Evolutionary conservation across 164 flowering plant species (phyloP).

Genomic region (Macadamia integrifolia): DNA sequence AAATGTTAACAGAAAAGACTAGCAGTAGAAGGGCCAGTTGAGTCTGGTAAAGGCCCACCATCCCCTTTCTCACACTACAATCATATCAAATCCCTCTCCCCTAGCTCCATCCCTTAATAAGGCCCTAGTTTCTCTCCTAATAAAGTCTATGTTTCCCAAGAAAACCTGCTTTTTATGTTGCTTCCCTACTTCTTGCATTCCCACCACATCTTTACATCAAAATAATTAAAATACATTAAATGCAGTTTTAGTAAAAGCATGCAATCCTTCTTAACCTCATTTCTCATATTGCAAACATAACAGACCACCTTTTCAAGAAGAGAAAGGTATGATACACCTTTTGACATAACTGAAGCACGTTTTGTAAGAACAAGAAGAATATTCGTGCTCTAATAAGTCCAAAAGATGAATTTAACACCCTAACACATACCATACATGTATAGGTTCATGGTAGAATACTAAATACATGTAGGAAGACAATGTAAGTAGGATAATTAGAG

Average conservation of each 20-base stretch:
- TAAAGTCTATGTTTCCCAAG: not conserved
- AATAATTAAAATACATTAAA: constrained; percentile 3
- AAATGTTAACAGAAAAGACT: too few relatives aligned
- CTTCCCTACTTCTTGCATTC: not conserved
- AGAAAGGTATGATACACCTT: constrained; percentile 5
- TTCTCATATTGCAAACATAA: constrained; percentile 4
- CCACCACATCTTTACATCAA: constrained; percentile 3
- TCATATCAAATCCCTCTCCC: too few relatives aligned
- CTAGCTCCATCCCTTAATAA: not conserved
- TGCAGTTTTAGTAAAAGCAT: constrained; percentile 10
- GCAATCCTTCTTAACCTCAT: constrained; percentile 10
- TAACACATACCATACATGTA: constrained; percentile 9
- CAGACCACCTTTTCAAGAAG: constrained; percentile 3
- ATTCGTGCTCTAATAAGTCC: constrained; percentile 10
- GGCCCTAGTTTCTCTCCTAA: not conserved
- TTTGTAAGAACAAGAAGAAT: constrained; percentile 11
- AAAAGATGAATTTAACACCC: constrained; percentile 15
- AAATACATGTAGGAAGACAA: constrained; percentile 3
- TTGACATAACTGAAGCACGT: constrained; percentile 7
- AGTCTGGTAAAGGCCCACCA: too few relatives aligned
- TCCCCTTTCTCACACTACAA: too few relatives aligned
- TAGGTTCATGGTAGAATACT: constrained; percentile 7
- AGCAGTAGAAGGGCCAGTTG: too few relatives aligned
- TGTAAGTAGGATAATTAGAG: not conserved
- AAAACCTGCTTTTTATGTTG: not conserved